Percentiles rank a stretch among this genome's conserved stretches.
phyloP scores from a whole-genome alignment of 495 filamentous ascomycete genomes.

The Cladorrhinum samala region DNA sequence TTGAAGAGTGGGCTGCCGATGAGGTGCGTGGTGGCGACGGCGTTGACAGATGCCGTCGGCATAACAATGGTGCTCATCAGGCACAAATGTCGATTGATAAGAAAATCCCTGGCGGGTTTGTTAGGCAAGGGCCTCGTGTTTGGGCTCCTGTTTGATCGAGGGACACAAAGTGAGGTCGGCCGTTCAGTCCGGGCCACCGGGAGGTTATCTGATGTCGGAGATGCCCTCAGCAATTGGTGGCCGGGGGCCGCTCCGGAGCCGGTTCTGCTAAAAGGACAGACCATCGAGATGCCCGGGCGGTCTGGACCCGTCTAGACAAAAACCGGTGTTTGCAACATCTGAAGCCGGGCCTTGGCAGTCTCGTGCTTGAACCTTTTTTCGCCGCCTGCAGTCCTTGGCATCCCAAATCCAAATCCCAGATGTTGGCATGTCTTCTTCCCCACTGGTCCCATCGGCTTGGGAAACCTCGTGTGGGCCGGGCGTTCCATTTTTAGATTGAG shows the following conservation, averaged over 20 bases:
- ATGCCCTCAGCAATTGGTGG: not conserved
- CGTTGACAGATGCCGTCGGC: no score
- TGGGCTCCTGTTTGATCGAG: conserved; percentile 1
- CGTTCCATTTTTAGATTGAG: conserved; percentile 2
- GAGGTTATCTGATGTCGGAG: not conserved
- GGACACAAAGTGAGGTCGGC: not conserved
- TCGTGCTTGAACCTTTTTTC: no score
- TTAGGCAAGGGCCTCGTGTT: not conserved
- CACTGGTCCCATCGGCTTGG: conserved; percentile 2
- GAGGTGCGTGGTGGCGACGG: no score
- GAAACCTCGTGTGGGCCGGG: not conserved
- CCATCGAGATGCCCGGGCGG: not conserved
- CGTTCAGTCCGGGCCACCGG: not conserved
- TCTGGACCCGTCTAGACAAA: no score
- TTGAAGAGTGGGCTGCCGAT: not conserved
- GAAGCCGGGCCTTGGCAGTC: not conserved
- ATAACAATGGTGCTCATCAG: no score
- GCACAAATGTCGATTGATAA: no score
- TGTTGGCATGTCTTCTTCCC: not conserved
- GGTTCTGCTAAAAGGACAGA: not conserved
- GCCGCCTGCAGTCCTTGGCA: not conserved
- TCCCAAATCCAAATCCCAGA: not conserved
- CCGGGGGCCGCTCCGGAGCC: conserved; percentile 1
- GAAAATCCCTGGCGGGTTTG: not conserved
- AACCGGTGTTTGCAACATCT: not conserved